phyloP scores from a whole-genome alignment of 1,139 yeast genomes.

The Taiozyma sp. region DNA sequence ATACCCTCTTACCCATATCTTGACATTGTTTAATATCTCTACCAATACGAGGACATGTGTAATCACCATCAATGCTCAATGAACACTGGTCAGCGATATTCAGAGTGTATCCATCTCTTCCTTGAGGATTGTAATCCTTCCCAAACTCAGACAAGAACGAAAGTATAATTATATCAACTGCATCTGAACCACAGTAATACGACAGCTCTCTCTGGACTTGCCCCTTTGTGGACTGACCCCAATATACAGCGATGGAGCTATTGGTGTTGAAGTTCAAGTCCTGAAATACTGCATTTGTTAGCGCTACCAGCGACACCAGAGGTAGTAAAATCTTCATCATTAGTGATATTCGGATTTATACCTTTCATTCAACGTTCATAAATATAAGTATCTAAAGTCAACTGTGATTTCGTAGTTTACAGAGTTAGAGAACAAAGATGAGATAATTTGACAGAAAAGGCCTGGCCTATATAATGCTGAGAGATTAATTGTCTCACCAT shows the following conservation, averaged over 20 bases:
- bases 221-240: conserved; percentile 74
- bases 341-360: not conserved
- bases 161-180: conserved; percentile 58
- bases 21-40: conserved; percentile 69
- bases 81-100: conserved; percentile 17
- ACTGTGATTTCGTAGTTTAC: not conserved
- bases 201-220: conserved; percentile 46
- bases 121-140: conserved; percentile 6
- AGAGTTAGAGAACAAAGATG: not conserved
- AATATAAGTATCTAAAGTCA: not conserved
- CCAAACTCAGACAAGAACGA: conserved; percentile 57
- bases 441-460: not conserved
- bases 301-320: not conserved
- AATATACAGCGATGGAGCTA: conserved; percentile 54
- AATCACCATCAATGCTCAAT: conserved; percentile 6
- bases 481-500: too few species aligned
- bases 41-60: conserved; percentile 35
- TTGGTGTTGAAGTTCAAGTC: not conserved
- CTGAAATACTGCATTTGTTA: not conserved
- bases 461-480: too few species aligned
- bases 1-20: conserved; percentile 55
- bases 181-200: conserved; percentile 54
- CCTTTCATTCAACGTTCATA: not conserved
- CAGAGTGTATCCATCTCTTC: conserved; percentile 16
- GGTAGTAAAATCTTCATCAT: not conserved